Evolutionary conservation across 1,139 yeast species (phyloP).

Genomic region (Saccharomycopsis crataegensis): DNA sequence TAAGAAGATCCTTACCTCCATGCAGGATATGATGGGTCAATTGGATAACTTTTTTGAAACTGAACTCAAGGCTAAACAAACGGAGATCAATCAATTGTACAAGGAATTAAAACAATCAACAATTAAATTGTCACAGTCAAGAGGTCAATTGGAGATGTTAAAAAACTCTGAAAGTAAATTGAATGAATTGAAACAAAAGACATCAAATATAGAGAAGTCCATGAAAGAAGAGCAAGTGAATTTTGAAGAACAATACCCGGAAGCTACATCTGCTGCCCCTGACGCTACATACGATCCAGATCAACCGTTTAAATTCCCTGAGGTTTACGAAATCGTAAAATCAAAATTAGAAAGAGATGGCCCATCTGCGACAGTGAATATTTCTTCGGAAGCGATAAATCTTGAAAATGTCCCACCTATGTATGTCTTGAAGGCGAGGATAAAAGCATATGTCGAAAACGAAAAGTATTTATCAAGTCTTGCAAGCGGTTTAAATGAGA

Average conservation of each 20-base stretch:
- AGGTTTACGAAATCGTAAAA: conserved; percentile 45
- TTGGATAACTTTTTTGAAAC: conserved; percentile 41
- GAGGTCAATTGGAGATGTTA: conserved; percentile 38
- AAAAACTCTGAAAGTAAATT: conserved; percentile 35
- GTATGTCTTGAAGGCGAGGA: conserved; percentile 62
- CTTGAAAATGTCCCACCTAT: conserved; percentile 47
- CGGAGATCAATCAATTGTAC: conserved; percentile 39
- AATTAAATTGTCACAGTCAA: conserved; percentile 35
- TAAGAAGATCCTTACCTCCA: conserved; percentile 35
- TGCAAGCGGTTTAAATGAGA: conserved; percentile 39
- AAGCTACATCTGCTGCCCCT: conserved; percentile 10
- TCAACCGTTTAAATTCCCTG: conserved; percentile 68
- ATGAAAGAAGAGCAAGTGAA: conserved; percentile 48
- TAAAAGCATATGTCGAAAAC: conserved; percentile 67
- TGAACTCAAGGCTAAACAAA: conserved; percentile 41
- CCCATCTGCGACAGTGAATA: not conserved
- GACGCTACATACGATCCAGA: conserved; percentile 68
- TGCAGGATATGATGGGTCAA: conserved; percentile 34
- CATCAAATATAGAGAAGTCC: conserved; percentile 48
- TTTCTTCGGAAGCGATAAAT: conserved; percentile 15
- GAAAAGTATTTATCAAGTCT: conserved; percentile 48
- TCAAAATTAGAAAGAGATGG: conserved; percentile 1
- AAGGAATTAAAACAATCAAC: conserved; percentile 43
- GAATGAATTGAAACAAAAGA: conserved; percentile 42
- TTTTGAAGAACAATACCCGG: conserved; percentile 27